Evolutionary conservation across 2,329 filamentous ascomycete genomes (phyloP).

Genomic region (Dactylonectria macrodidyma): DNA sequence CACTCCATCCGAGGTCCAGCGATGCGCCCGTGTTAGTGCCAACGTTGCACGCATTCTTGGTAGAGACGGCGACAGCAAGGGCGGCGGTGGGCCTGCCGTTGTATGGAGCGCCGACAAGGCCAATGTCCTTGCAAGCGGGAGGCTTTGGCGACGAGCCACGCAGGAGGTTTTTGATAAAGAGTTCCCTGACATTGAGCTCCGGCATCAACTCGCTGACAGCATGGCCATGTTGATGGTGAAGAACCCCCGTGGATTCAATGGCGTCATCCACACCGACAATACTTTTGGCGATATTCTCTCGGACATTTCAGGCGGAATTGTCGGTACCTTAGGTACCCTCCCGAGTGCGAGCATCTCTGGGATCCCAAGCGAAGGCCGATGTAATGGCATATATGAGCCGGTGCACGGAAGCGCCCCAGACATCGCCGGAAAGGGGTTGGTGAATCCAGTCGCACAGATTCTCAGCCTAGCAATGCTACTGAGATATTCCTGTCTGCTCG

Average conservation of each 20-base stretch:
- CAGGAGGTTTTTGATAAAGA: conserved; percentile 58
- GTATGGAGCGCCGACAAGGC: conserved; percentile 68
- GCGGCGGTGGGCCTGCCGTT: conserved; percentile 52
- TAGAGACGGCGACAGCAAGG: conserved; percentile 41
- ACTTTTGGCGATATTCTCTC: conserved; percentile 65
- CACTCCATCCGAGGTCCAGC: conserved; percentile 60
- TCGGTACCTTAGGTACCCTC: conserved; percentile 61
- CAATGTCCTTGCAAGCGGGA: conserved; percentile 65
- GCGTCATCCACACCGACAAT: conserved; percentile 64
- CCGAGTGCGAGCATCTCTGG: conserved; percentile 63
- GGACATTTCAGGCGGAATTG: conserved; percentile 62
- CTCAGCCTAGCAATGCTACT: conserved; percentile 82
- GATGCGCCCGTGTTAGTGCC: conserved; percentile 62
- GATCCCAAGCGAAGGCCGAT: conserved; percentile 55
- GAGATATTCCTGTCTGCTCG: conserved; percentile 77
- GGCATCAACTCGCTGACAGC: conserved; percentile 64
- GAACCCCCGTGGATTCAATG: conserved; percentile 62
- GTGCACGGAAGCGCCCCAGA: conserved; percentile 83
- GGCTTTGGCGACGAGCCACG: conserved; percentile 64
- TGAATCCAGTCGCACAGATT: conserved; percentile 81
- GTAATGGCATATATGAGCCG: conserved; percentile 83
- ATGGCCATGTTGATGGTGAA: conserved; percentile 64
- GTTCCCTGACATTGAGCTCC: conserved; percentile 59
- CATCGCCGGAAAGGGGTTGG: conserved; percentile 79
- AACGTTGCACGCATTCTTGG: conserved; percentile 57